Conservation (phyloP, 2,329 filamentous ascomycete species). For the Raffaelea arxii region DNA sequence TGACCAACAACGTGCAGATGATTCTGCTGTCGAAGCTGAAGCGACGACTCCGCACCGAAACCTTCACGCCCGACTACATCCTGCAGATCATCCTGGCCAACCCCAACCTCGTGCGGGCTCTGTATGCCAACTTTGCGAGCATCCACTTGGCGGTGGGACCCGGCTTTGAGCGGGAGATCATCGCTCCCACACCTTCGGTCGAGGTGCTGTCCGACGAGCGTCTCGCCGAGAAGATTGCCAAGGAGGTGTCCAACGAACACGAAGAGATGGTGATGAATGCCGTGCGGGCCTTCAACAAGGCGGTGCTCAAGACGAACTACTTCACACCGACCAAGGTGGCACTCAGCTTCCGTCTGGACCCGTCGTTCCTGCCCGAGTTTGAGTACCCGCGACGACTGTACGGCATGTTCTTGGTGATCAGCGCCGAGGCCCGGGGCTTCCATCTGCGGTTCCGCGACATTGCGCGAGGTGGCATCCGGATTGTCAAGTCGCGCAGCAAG, state of each 20-base stretch:
- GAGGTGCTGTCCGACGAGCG: slow-evolving; percentile 67
- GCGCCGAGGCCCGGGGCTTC: slow-evolving; percentile 93
- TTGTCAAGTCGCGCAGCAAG: slow-evolving; percentile 94
- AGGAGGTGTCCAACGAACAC: slow-evolving; percentile 82
- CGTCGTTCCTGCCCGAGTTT: slow-evolving; percentile 75
- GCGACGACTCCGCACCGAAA: slow-evolving; percentile 88
- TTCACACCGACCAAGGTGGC: slow-evolving; percentile 96
- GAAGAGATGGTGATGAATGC: slow-evolving; percentile 97
- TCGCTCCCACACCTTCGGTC: slow-evolving; percentile 45
- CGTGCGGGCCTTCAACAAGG: slow-evolving; percentile 90
- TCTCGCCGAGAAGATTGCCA: slow-evolving; percentile 67
- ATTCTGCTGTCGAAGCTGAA: slow-evolving; percentile 90
- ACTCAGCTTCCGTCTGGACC: slow-evolving; percentile 88
- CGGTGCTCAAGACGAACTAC: slow-evolving; percentile 96
- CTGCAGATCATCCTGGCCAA: slow-evolving; percentile 92
- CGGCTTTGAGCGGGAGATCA: slow-evolving; percentile 38
- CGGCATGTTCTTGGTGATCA: slow-evolving; percentile 98
- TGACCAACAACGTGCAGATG: slow-evolving; percentile 72
- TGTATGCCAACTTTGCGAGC: slow-evolving; percentile 88
- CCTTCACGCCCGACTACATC: slow-evolving; percentile 97
- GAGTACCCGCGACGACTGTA: slow-evolving; percentile 93
- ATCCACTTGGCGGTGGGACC: slow-evolving; percentile 57
- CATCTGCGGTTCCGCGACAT: slow-evolving; percentile 97
- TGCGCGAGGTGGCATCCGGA: slow-evolving; percentile 91
- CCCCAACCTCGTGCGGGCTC: slow-evolving; percentile 71